phyloP scores from a whole-genome alignment of 495 filamentous ascomycete genomes.

The Neurospora sp. region DNA sequence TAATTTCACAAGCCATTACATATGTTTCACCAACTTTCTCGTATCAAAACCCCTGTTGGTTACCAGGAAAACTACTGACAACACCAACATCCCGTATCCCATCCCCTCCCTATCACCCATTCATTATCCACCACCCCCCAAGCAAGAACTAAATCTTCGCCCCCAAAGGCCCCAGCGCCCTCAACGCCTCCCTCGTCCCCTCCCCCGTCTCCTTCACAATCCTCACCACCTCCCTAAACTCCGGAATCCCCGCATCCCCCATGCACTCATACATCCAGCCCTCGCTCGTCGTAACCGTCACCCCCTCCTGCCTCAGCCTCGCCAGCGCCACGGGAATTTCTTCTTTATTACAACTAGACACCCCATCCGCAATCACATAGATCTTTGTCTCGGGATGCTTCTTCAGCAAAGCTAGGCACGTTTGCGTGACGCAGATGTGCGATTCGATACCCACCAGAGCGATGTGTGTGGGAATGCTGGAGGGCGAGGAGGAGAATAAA shows the following conservation, averaged over 20 bases:
- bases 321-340: slow-evolving; percentile 74
- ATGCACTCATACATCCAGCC: slow-evolving; percentile 86
- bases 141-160: background rate
- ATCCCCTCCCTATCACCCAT: background rate
- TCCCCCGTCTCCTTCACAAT: slow-evolving; percentile 69
- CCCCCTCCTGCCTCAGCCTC: slow-evolving; percentile 65
- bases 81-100: background rate
- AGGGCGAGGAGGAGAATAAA: slow-evolving; percentile 27
- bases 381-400: slow-evolving; percentile 58
- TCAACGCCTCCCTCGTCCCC: slow-evolving; percentile 54
- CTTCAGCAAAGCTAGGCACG: slow-evolving; percentile 66
- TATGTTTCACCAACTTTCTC: background rate
- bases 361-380: slow-evolving; percentile 84
- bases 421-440: slow-evolving; percentile 94
- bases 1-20: background rate
- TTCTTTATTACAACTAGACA: slow-evolving; percentile 71
- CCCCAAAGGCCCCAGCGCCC: slow-evolving; percentile 32
- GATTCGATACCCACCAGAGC: slow-evolving; percentile 80
- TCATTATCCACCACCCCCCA: background rate
- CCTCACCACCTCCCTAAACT: slow-evolving; percentile 63
- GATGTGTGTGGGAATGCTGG: slow-evolving; percentile 24
- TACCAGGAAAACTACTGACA: background rate
- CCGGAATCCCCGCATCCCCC: slow-evolving; percentile 68
- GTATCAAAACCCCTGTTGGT: background rate
- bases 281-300: slow-evolving; percentile 78